These are phyloP conservation scores for Amanita molliuscula DNA, from an alignment of 768 basidiomycete genomes.

Conservation along the genomic window DNA sequence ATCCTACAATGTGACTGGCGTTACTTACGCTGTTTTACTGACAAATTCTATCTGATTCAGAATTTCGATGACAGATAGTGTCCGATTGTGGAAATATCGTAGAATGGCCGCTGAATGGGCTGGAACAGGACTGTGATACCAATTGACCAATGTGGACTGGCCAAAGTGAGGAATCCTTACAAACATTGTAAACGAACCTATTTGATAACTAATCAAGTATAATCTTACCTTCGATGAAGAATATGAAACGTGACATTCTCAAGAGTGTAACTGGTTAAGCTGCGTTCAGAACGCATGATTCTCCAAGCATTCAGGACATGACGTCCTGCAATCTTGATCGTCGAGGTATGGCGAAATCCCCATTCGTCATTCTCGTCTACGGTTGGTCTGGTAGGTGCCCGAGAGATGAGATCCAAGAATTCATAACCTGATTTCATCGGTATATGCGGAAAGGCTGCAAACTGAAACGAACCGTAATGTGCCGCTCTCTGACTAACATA, in stretches of 20 bases:
- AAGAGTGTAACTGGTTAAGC: constrained; percentile 71
- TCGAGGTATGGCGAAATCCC: constrained; percentile 65
- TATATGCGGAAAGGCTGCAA: not conserved
- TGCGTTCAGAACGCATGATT: constrained; percentile 79
- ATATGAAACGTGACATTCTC: constrained; percentile 86
- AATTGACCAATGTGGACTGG: constrained; percentile 46
- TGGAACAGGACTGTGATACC: constrained; percentile 56
- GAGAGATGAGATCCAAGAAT: constrained; percentile 60
- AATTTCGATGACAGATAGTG: constrained; percentile 63
- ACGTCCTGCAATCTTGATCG: constrained; percentile 76
- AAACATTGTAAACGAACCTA: constrained; percentile 2
- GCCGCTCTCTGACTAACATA: constrained; percentile 66
- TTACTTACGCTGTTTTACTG: constrained; percentile 79
- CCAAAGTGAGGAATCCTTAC: constrained; percentile 71
- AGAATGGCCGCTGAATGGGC: constrained; percentile 45
- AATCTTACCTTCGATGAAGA: constrained; percentile 53
- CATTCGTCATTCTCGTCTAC: constrained; percentile 47
- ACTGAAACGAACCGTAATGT: constrained; percentile 36
- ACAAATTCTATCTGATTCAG: constrained; percentile 74
- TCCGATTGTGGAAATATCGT: constrained; percentile 54
- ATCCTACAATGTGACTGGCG: not conserved
- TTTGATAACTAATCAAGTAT: not conserved
- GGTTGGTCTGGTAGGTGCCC: constrained; percentile 46
- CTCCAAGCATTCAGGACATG: constrained; percentile 93
- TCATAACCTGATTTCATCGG: constrained; percentile 45